A percentile compares a stretch with the other conserved stretches of the same genome.
Conservation (phyloP, 169 alveolate genomes). For the Cryptosporidium sp. region DNA sequence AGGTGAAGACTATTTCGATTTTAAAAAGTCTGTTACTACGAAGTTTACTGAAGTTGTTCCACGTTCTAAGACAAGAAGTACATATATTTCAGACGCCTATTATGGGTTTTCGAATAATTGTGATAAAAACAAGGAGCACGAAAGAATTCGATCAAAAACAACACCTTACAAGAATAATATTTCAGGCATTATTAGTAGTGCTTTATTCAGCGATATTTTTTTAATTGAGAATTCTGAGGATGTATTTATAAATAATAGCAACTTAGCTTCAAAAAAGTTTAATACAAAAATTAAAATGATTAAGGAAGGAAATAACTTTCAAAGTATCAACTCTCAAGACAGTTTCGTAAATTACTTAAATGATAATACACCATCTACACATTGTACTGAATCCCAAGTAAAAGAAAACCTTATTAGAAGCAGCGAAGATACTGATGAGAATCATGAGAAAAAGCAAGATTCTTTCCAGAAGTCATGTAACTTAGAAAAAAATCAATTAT, state of each 20-base stretch:
- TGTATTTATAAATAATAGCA: neutral
- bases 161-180: neutral
- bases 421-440: neutral
- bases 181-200: neutral
- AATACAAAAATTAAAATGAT: neutral
- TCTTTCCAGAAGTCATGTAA: neutral
- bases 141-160: conserved; percentile 7
- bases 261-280: neutral
- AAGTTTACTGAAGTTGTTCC: conserved; percentile 4
- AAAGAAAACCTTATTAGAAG: neutral
- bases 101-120: neutral
- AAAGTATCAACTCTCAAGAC: neutral
- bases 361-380: neutral
- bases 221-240: neutral
- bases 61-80: conserved; percentile 22
- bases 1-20: too few relatives aligned
- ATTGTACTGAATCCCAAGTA: neutral
- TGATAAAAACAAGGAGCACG: neutral
- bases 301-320: neutral
- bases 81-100: neutral
- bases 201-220: neutral
- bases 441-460: neutral
- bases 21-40: neutral
- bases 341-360: neutral
- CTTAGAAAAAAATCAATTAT: conserved; percentile 13